These are phyloP conservation scores for Viola odorata DNA, from an alignment of 345 rosid genomes.

Conservation along the genomic window DNA sequence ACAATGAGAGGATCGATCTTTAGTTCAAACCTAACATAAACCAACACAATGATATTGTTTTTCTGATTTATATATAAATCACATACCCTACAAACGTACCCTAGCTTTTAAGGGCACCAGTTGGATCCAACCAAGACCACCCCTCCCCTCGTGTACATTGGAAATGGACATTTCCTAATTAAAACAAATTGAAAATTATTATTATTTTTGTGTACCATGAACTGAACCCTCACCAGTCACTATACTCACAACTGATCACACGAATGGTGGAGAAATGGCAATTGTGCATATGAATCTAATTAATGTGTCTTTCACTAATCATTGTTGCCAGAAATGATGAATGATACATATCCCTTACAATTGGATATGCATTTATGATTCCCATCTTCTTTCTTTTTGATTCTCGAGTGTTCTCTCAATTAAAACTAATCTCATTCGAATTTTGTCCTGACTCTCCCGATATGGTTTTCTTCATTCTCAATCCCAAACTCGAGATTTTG, in stretches of 20 bases:
- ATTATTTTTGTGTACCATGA: slow-evolving; percentile 7
- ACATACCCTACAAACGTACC: neutral
- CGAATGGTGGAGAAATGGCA: too few species aligned
- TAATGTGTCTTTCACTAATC: neutral
- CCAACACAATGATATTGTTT: too few species aligned
- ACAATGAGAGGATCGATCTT: too few species aligned
- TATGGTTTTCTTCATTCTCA: too few species aligned
- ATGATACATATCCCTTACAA: neutral
- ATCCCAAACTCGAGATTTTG: too few species aligned
- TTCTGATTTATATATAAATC: too few species aligned
- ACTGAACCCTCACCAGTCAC: neutral
- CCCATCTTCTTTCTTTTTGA: too few species aligned
- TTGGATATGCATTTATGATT: slow-evolving; percentile 5
- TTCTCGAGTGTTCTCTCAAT: too few species aligned
- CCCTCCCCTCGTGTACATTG: slow-evolving; percentile 20
- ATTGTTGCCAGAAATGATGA: slow-evolving; percentile 1
- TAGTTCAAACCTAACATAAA: too few species aligned
- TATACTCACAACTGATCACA: neutral
- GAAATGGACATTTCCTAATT: neutral
- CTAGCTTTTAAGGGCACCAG: slow-evolving; percentile 21
- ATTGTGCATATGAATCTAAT: neutral
- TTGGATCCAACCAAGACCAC: slow-evolving; percentile 30
- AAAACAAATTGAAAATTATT: neutral
- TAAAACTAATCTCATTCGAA: too few species aligned
- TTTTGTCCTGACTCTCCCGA: neutral